These are phyloP conservation scores for Russula sp. DNA, from an alignment of 768 basidiomycete genomes.

Conservation along the genomic window DNA sequence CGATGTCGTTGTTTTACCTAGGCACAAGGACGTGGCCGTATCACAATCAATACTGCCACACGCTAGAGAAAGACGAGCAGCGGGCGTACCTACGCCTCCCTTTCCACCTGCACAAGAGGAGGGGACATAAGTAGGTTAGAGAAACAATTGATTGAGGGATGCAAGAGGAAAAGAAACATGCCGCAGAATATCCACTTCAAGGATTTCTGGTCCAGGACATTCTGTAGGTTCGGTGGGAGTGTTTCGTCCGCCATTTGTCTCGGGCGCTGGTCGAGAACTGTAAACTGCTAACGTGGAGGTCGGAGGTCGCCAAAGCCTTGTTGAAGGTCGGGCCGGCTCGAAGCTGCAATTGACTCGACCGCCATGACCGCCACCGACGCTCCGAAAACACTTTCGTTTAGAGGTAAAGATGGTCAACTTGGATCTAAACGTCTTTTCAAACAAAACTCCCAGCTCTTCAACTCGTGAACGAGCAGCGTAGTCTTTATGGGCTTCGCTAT, in stretches of 20 bases:
- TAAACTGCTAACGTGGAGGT: not conserved
- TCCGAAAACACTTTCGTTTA: conserved; percentile 37
- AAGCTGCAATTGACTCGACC: conserved; percentile 25
- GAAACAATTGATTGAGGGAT: not conserved
- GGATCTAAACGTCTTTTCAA: not conserved
- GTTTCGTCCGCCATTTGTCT: conserved; percentile 55
- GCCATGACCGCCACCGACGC: conserved; percentile 14
- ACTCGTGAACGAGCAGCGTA: conserved; percentile 84
- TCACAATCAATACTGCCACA: not conserved
- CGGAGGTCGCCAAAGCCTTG: not conserved
- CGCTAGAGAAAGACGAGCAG: not conserved
- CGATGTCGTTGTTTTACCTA: conserved; percentile 97
- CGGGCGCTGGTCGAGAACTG: not conserved
- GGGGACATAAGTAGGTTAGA: not conserved
- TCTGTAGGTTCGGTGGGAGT: conserved; percentile 85
- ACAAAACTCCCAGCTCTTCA: conserved; percentile 59
- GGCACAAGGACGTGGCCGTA: conserved; percentile 5
- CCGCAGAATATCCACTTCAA: conserved; percentile 99
- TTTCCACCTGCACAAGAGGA: conserved; percentile 72
- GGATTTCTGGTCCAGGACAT: conserved; percentile 87
- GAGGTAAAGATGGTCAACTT: conserved; percentile 38
- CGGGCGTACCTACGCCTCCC: conserved; percentile 87
- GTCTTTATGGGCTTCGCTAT: conserved; percentile 85
- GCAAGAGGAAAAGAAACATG: conserved; percentile 43
- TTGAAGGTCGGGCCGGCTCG: conserved; percentile 27